Evolutionary conservation across 1,139 yeast species (phyloP).

Genomic region (Kurtzmaniella quercitrusa): DNA sequence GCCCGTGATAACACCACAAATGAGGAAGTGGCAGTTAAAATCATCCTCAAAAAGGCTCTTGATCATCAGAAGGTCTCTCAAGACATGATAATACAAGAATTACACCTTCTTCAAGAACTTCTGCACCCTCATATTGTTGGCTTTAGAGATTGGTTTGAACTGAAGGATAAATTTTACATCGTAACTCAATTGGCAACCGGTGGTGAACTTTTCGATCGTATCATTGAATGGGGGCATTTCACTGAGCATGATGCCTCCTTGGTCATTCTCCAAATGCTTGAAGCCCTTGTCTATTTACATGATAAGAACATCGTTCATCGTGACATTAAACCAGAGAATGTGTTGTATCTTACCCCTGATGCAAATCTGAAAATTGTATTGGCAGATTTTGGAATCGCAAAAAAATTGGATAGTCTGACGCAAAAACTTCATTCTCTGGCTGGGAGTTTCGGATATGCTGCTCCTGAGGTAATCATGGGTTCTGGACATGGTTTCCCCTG

Average conservation of each 20-base stretch:
- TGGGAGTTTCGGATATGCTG: slow-evolving; percentile 91
- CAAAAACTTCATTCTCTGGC: slow-evolving; percentile 75
- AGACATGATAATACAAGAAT: slow-evolving; percentile 68
- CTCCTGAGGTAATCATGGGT: slow-evolving; percentile 80
- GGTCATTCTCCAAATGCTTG: slow-evolving; percentile 64
- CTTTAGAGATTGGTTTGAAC: slow-evolving; percentile 85
- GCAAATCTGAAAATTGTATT: slow-evolving; percentile 66
- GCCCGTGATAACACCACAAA: slow-evolving; percentile 57
- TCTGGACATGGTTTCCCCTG: slow-evolving; percentile 88
- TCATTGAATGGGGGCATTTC: slow-evolving; percentile 69
- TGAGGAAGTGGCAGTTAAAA: slow-evolving; percentile 83
- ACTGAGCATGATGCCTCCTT: slow-evolving; percentile 80
- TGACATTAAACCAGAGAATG: slow-evolving; percentile 87
- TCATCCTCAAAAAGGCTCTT: slow-evolving; percentile 75
- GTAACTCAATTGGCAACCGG: slow-evolving; percentile 84
- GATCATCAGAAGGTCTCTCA: slow-evolving; percentile 54
- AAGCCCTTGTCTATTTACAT: slow-evolving; percentile 75
- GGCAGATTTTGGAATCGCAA: slow-evolving; percentile 94
- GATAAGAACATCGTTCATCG: slow-evolving; percentile 76
- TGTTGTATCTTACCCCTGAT: slow-evolving; percentile 55
- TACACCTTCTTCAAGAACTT: slow-evolving; percentile 59
- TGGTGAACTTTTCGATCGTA: slow-evolving; percentile 86
- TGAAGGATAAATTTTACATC: slow-evolving; percentile 70
- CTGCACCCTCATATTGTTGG: slow-evolving; percentile 79
- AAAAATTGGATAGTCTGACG: slow-evolving; percentile 52